These are phyloP conservation scores for Fonsecaea nubica DNA, from an alignment of 2,329 filamentous ascomycete genomes.

Conservation along the genomic window DNA sequence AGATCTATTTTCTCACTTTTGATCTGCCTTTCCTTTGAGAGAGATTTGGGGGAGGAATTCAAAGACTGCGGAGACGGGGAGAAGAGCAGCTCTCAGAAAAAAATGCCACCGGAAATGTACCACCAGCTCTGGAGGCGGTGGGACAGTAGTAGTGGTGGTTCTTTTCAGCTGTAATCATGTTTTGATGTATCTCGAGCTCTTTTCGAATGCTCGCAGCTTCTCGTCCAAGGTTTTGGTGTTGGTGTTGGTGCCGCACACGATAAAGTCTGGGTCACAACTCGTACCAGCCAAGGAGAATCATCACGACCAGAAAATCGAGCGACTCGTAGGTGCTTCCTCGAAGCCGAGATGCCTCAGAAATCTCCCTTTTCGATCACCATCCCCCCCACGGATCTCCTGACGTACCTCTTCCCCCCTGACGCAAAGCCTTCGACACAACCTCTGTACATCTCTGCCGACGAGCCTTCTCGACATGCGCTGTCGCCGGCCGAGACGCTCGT, in stretches of 20 bases:
- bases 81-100: background rate
- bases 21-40: background rate
- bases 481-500: background rate
- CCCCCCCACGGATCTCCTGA: background rate
- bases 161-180: background rate
- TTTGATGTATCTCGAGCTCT: background rate
- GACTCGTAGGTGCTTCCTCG: background rate
- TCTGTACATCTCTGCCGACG: background rate
- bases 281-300: background rate
- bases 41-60: background rate
- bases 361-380: conserved; percentile 60
- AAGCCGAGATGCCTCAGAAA: conserved; percentile 8
- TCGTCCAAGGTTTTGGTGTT: background rate
- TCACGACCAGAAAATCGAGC: background rate
- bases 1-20: background rate
- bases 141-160: background rate
- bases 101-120: background rate
- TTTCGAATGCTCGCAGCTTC: background rate
- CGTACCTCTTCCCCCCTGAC: background rate
- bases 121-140: background rate
- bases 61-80: background rate
- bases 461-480: background rate
- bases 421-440: background rate
- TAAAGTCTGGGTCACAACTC: background rate
- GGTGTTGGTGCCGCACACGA: background rate